These are phyloP conservation scores for Eremochloa ophiuroides DNA, from an alignment of 176 grass and related monocot genomes.

Conservation along the genomic window DNA sequence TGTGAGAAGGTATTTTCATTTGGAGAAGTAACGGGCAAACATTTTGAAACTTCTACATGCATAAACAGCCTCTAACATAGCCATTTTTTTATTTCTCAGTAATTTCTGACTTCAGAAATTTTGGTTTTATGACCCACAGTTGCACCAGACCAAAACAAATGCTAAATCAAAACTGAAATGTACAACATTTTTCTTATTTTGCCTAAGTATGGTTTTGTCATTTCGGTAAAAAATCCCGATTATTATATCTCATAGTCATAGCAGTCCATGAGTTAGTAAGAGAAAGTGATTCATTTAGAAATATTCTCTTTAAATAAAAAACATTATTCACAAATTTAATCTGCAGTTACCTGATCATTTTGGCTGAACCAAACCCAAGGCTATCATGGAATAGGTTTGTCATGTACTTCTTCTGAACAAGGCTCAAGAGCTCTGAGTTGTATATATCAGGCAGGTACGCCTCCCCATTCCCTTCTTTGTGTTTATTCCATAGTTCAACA, in stretches of 20 bases:
- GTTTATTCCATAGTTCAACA: constrained; percentile 71
- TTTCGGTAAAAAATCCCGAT: not conserved
- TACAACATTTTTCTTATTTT: not conserved
- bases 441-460: constrained; percentile 67
- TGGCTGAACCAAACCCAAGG: constrained; percentile 93
- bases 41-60: not conserved
- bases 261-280: not conserved
- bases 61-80: not conserved
- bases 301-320: not conserved
- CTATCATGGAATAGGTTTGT: constrained; percentile 73
- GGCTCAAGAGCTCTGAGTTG: constrained; percentile 48
- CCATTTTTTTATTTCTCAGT: not conserved
- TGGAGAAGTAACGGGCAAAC: not conserved
- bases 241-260: not conserved
- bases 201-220: not conserved
- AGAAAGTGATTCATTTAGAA: not conserved
- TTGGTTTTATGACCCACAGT: not conserved
- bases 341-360: constrained; percentile 85
- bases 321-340: not conserved
- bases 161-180: not conserved
- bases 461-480: constrained; percentile 78
- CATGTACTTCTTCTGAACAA: constrained; percentile 85
- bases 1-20: not conserved
- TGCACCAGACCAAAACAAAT: not conserved
- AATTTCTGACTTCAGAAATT: not conserved